Base-by-base conservation (phyloP, 2,329 filamentous ascomycete species). In the Colletotrichum liriopes region DNA sequence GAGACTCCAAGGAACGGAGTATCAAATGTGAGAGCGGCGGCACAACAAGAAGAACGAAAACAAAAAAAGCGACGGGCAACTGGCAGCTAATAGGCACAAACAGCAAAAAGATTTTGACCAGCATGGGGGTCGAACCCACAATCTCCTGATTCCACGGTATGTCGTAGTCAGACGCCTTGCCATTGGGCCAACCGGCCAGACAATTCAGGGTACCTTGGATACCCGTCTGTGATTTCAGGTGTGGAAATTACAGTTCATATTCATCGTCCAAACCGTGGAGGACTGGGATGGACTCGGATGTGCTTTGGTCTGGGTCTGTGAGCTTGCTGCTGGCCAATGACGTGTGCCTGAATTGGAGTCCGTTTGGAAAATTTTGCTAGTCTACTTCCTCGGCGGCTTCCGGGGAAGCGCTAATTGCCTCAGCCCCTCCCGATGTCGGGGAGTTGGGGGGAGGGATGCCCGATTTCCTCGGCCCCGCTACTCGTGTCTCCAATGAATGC, bases 121-220 rank as follows among this genome's bases (percentile, higher is more conserved):
- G 70, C 70, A 72, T 72, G 70, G 70, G 70, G 70, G 70, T 72
- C 70, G 70, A 72, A 69, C 70, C 70, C 70, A 72, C 70, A 72
- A 72, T 72, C 70, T 72, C 70, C 70, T 72, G 65, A 72, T 72
- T 69, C 65, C 69, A 72, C 69, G 65, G 23, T 64, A 1, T 55
- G 45, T 83, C 80, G 81, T 83, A 82, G 81, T 83, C 81, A 83
- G 80, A 83, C 81, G 81, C 81, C 81, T 82, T 83, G 81, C 77
- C 81, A 83, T 81, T 81, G 78, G 79, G 78, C 79, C 79, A 82
- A 72, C 70, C 70, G 70, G 70, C 70, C 70, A 65, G 59, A 72
- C 59, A 72, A 60, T 45, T 43, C 39, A 60, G 45, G 65, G 18
- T 32, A 64, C 14, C 59, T 65, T 1, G 4, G n/a, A 8, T 41